These are phyloP conservation scores for Linnemannia zychae DNA, from an alignment of 192 early-diverging fungal genomes.

Conservation along the genomic window DNA sequence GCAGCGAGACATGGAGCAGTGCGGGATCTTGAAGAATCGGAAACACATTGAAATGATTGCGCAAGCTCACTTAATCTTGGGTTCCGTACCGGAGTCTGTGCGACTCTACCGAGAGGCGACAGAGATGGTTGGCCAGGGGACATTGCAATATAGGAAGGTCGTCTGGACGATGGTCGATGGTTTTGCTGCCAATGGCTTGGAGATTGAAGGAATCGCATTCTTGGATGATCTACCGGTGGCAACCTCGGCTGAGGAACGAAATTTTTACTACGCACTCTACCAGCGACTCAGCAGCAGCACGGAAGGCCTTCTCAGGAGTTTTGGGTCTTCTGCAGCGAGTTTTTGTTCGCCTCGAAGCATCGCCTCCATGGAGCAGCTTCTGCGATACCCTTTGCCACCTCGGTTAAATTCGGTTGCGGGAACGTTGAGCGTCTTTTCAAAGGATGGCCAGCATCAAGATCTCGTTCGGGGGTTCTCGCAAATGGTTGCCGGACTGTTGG, in stretches of 20 bases:
- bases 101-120: neutral
- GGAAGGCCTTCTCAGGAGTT: conserved; percentile 3
- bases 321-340: neutral
- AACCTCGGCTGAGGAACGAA: neutral
- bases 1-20: neutral
- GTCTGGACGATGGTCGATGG: conserved; percentile 28
- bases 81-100: conserved; percentile 1
- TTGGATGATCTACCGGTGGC: conserved; percentile 15
- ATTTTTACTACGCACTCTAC: conserved; percentile 3
- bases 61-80: conserved; percentile 32
- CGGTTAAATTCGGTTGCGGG: neutral
- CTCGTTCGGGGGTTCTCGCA: conserved; percentile 14
- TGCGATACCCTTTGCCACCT: neutral
- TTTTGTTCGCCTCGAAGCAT: neutral
- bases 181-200: conserved; percentile 10
- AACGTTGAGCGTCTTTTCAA: neutral
- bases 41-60: conserved; percentile 21
- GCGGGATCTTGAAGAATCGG: conserved; percentile 11
- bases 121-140: neutral
- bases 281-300: neutral
- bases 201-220: conserved; percentile 23
- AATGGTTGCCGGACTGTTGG: conserved; percentile 19
- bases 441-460: neutral
- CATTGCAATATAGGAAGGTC: conserved; percentile 13
- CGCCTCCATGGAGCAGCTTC: neutral